A percentile compares a stretch with the other conserved stretches of the same genome.
Conservation (phyloP, 2,329 filamentous ascomycete species). For the Periconia macrospinosa region DNA sequence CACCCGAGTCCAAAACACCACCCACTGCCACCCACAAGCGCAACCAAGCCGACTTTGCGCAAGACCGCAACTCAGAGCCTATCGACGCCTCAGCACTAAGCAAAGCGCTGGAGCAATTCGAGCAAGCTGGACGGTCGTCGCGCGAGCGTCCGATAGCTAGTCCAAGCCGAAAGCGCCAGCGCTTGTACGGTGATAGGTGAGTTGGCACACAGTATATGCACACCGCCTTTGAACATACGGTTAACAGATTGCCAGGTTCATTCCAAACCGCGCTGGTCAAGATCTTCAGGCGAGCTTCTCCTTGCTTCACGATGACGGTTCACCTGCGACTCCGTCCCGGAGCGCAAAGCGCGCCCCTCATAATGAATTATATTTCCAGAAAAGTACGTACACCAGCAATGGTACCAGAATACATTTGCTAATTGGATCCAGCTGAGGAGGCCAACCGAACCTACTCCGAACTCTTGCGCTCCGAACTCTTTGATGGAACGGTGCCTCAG, state of each 20-base stretch:
- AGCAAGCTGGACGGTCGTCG: conserved; percentile 59
- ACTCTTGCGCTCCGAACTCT: conserved; percentile 85
- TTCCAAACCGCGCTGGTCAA: conserved; percentile 89
- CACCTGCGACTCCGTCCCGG: conserved; percentile 86
- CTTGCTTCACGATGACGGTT: conserved; percentile 87
- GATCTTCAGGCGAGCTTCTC: conserved; percentile 93
- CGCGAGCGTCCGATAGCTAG: conserved; percentile 65
- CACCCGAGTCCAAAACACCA: conserved; percentile 63
- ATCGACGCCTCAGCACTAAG: conserved; percentile 62
- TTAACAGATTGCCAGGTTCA: conserved; percentile 66
- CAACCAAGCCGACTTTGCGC: conserved; percentile 39
- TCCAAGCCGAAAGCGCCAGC: conserved; percentile 69
- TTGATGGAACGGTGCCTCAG: conserved; percentile 87
- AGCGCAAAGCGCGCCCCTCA: conserved; percentile 83
- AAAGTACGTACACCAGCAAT: conserved; percentile 53
- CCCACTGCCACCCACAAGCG: conserved; percentile 57
- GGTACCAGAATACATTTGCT: conserved; percentile 4
- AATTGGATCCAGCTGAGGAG: conserved; percentile 69
- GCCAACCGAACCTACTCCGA: conserved; percentile 91
- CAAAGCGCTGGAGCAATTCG: conserved; percentile 64
- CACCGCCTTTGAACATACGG: background rate
- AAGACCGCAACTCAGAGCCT: conserved; percentile 52
- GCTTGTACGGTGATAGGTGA: conserved; percentile 61
- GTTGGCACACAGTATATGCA: conserved; percentile 1
- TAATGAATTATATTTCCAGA: conserved; percentile 91